These are phyloP conservation scores for Puccinia coronata DNA, from an alignment of 1,284 basidiomycete species.

Conservation along the genomic window DNA sequence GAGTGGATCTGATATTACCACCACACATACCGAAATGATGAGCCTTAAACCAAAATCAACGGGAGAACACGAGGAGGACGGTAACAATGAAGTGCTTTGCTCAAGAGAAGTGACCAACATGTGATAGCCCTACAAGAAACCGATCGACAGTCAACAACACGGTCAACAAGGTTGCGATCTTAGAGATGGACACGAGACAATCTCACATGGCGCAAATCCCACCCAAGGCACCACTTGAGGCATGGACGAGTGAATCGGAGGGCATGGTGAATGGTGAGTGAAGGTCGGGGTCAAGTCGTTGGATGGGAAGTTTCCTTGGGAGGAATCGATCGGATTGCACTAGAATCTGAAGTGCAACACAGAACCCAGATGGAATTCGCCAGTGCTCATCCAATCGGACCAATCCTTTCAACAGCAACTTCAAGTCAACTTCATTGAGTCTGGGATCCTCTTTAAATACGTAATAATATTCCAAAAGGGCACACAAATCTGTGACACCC, in stretches of 20 bases:
- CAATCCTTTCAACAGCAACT: no score
- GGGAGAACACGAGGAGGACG: no score
- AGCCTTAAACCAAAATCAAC: constrained; percentile 18
- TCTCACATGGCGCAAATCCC: constrained; percentile 79
- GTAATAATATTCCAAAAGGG: no score
- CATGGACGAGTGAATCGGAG: constrained; percentile 80
- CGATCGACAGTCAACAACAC: constrained; percentile 34
- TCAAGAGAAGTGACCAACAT: not conserved
- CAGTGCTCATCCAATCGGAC: no score
- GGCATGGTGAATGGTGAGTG: constrained; percentile 30
- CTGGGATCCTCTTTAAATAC: no score
- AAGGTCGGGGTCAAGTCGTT: not conserved
- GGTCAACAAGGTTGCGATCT: constrained; percentile 2
- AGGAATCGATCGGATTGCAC: not conserved
- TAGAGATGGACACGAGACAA: constrained; percentile 13
- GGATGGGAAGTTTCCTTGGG: not conserved
- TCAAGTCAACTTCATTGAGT: no score
- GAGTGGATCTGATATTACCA: constrained; percentile 69
- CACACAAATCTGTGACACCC: no score
- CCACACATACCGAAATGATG: constrained; percentile 51
- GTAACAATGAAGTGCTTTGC: constrained; percentile 17
- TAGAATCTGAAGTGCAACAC: no score
- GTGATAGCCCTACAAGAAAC: constrained; percentile 50
- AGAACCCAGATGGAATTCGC: no score
- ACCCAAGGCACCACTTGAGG: constrained; percentile 83